Base-by-base conservation (phyloP, 2,329 filamentous ascomycete genomes). In the Scedosporium boydii region DNA sequence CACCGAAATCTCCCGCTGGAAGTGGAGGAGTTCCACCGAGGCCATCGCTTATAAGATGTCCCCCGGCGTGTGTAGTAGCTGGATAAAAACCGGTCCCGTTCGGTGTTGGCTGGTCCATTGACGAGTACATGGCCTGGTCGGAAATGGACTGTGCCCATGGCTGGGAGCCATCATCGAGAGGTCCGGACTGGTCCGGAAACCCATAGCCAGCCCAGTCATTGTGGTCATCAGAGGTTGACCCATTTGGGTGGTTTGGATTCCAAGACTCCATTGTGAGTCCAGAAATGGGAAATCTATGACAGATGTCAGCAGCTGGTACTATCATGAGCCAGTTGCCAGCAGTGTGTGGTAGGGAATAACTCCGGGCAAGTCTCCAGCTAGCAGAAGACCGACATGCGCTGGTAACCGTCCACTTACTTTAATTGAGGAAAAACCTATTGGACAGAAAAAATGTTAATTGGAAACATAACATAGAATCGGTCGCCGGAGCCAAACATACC, bases 241-340 rank as follows among this genome's bases (percentile, higher is more conserved):
- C 75, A 61, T 70, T 73, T 67, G 76, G 74, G 67, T 72, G 74
- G 67, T 72, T 70, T 63, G 70, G 67, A 62, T 69, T 70, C 75
- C 75, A 77, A 64, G 75, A 74, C 72, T 77, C 75, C 75, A 77
- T 77, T 65, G 69, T 71, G 69, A 51, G 23, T n/a, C 10, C 2
- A 7, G 23, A 38, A 29, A 6, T 16, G 7, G 38, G 38, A 6
- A 59, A 21, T 6, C 5, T 12, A 21, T 18, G 27, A n/a, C 55
- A 38, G 55, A 2, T 58, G 55, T 38, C 55, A 58, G 55, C 23
- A 58, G 55, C 55, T 34, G 27, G 3, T 18, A 21, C 16, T 29
- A 16, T 14, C 1, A 26, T 9, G 48, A 46, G 44, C 44, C 18
- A n/a, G 44, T n/a, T 46, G 44, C 5, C 18, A 21, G 14, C 6